Conservation (phyloP, 257 asterid species). For the Jacaranda mimosifolia region DNA sequence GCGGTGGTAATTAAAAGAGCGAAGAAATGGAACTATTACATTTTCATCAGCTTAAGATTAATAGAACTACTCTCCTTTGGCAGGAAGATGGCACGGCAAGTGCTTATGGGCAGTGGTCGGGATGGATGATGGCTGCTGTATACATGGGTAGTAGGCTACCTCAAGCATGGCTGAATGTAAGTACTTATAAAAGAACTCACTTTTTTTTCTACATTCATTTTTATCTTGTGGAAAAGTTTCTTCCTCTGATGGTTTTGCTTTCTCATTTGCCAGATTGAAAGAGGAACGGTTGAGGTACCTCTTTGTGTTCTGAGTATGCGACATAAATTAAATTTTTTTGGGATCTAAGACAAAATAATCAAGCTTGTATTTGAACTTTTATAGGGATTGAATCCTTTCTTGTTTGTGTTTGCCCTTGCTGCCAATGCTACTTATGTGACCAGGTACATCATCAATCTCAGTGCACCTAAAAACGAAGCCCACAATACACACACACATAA, state of each 20-base stretch:
- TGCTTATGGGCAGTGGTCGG: no score
- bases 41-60: no score
- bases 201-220: no score
- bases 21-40: no score
- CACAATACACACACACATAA: no score
- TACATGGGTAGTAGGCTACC: no score
- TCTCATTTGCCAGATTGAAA: constrained; percentile 53
- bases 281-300: constrained; percentile 66
- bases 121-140: no score
- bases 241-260: background rate
- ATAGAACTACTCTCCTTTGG: no score
- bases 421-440: constrained; percentile 62
- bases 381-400: constrained; percentile 68
- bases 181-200: background rate
- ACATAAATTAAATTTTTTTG: background rate
- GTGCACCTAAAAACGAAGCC: no score
- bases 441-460: constrained; percentile 41
- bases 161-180: no score
- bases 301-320: background rate
- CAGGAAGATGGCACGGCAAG: no score
- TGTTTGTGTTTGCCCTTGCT: constrained; percentile 65
- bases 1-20: no score
- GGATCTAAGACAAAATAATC: background rate
- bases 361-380: background rate
- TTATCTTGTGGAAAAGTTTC: background rate